These are phyloP conservation scores for Curvularia spicifera DNA, from an alignment of 2,329 filamentous ascomycete species.

Conservation along the genomic window DNA sequence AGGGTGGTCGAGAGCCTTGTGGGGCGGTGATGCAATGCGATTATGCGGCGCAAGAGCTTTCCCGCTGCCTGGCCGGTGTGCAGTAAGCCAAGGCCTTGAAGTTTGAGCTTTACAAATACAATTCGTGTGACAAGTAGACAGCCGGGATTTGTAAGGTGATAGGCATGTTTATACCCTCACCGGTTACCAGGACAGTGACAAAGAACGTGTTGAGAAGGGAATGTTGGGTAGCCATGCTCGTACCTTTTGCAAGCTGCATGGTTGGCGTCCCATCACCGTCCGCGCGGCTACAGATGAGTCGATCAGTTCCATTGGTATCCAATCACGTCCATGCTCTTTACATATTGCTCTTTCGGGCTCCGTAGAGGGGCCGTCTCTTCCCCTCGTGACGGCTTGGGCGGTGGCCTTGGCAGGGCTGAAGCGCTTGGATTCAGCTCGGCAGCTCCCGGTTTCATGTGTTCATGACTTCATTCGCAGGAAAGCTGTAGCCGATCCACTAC, in stretches of 20 bases:
- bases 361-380: neutral
- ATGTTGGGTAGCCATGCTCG: neutral
- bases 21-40: constrained; percentile 11
- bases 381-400: neutral
- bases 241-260: neutral
- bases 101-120: neutral
- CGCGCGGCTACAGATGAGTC: constrained; percentile 2
- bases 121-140: neutral
- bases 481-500: neutral
- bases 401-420: neutral
- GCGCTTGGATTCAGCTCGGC: neutral
- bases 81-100: neutral
- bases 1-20: constrained; percentile 16
- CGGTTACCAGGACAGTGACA: neutral
- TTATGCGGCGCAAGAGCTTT: constrained; percentile 1
- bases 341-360: constrained; percentile 3
- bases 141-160: neutral
- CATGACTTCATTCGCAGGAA: neutral
- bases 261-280: neutral
- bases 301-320: neutral
- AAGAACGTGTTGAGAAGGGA: neutral
- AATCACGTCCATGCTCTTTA: neutral
- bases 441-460: neutral
- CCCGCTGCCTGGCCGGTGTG: neutral
- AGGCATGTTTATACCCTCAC: neutral